Conservation (phyloP, 2,329 filamentous ascomycete genomes). For the Penicillium sp. region DNA sequence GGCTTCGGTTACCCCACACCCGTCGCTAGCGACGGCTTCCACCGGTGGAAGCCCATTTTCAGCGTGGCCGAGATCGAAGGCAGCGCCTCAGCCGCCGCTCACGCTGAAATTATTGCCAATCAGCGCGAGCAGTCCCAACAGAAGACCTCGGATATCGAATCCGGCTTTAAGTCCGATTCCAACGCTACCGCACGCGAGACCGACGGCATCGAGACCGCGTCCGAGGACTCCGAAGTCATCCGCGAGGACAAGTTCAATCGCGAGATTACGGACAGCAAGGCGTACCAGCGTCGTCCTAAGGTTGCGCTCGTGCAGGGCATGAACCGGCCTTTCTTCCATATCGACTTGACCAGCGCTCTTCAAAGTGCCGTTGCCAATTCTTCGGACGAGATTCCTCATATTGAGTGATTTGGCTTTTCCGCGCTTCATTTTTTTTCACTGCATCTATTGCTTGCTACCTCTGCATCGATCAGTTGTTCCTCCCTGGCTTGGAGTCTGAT, state of each 20-base stretch:
- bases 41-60: conserved; percentile 92
- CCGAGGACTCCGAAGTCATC: conserved; percentile 28
- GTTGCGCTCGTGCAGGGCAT: conserved; percentile 75
- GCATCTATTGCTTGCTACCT: not conserved
- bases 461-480: conserved; percentile 15
- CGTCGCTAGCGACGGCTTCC: conserved; percentile 51
- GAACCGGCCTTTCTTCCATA: conserved; percentile 88
- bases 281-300: conserved; percentile 37
- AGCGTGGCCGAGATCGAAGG: conserved; percentile 84
- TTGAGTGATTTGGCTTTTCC: not conserved
- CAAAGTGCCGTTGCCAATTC: conserved; percentile 83
- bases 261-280: conserved; percentile 49
- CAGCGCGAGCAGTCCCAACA: conserved; percentile 44
- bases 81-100: conserved; percentile 63
- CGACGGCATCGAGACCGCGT: conserved; percentile 26
- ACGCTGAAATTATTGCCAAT: conserved; percentile 63
- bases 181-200: conserved; percentile 34
- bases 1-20: conserved; percentile 81
- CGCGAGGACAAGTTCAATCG: conserved; percentile 43
- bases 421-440: not conserved
- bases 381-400: conserved; percentile 40
- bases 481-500: conserved; percentile 23
- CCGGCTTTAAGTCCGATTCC: conserved; percentile 30
- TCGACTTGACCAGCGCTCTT: conserved; percentile 84
- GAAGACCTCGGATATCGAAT: conserved; percentile 30